A percentile compares a stretch with the other conserved stretches of the same genome.
Conservation (phyloP, 2,329 filamentous ascomycete species). For the Stachybotrys chlorohalonatus region DNA sequence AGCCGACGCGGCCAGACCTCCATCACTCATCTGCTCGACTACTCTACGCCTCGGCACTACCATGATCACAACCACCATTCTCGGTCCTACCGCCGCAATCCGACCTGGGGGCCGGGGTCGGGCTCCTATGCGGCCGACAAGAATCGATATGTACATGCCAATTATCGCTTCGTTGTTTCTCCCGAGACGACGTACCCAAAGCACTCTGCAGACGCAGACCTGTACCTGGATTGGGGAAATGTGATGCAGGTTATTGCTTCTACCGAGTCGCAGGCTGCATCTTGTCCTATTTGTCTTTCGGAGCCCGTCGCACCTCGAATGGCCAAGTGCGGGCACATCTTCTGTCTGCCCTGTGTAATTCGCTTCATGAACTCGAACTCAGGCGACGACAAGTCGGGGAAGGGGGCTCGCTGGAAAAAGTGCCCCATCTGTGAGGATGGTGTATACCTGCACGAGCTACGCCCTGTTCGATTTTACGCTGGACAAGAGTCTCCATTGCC, state of each 20-base stretch:
- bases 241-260: slow-evolving; percentile 90
- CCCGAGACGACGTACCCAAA: slow-evolving; percentile 70
- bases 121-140: slow-evolving; percentile 89
- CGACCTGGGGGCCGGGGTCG: slow-evolving; percentile 77
- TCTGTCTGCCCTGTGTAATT: slow-evolving; percentile 86
- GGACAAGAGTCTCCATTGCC: slow-evolving; percentile 79
- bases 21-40: slow-evolving; percentile 94
- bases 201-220: slow-evolving; percentile 78
- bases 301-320: slow-evolving; percentile 90
- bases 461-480: slow-evolving; percentile 82
- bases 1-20: slow-evolving; percentile 86
- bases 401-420: slow-evolving; percentile 77
- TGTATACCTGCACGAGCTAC: slow-evolving; percentile 83
- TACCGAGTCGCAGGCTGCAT: slow-evolving; percentile 75
- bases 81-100: slow-evolving; percentile 57
- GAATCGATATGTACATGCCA: slow-evolving; percentile 83
- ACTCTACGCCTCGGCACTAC: slow-evolving; percentile 67
- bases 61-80: slow-evolving; percentile 44
- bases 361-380: slow-evolving; percentile 87
- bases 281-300: slow-evolving; percentile 91
- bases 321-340: slow-evolving; percentile 96
- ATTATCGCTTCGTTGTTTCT: slow-evolving; percentile 93
- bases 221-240: slow-evolving; percentile 82
- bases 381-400: slow-evolving; percentile 60
- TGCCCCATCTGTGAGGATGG: slow-evolving; percentile 93